These are phyloP conservation scores for Aphelidium insulamus DNA, from an alignment of 371 early-diverging fungal species.

Conservation along the genomic window DNA sequence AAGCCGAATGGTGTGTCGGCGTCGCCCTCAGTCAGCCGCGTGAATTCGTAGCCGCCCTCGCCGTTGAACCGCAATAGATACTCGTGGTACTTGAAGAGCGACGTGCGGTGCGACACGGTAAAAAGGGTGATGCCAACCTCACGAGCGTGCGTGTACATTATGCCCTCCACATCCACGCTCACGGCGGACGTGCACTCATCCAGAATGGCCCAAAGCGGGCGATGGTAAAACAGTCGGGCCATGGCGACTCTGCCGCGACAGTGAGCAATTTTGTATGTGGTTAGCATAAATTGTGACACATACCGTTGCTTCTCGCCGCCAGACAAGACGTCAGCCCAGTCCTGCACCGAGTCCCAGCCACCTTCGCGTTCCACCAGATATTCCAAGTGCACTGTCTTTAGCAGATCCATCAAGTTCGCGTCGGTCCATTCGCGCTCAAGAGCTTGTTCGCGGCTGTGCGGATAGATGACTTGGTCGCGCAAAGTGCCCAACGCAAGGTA, in stretches of 20 bases:
- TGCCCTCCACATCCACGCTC: constrained; percentile 54
- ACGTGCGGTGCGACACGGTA: constrained; percentile 58
- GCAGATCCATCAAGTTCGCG: constrained; percentile 28
- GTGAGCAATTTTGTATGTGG: neutral
- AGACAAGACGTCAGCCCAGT: constrained; percentile 46
- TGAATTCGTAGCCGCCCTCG: constrained; percentile 59
- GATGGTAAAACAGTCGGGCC: constrained; percentile 66
- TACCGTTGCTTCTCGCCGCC: constrained; percentile 5
- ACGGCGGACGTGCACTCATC: constrained; percentile 74
- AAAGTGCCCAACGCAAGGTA: constrained; percentile 76
- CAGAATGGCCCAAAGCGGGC: constrained; percentile 52
- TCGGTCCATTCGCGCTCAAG: constrained; percentile 25
- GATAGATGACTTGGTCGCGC: constrained; percentile 74
- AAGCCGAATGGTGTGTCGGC: no score
- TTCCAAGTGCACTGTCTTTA: constrained; percentile 44
- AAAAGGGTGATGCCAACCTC: constrained; percentile 56
- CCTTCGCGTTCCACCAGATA: constrained; percentile 55
- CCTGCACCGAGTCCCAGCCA: constrained; percentile 58
- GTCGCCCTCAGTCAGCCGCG: no score
- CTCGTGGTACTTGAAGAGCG: constrained; percentile 60
- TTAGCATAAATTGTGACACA: constrained; percentile 13
- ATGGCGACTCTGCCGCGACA: constrained; percentile 61
- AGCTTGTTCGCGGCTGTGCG: constrained; percentile 35
- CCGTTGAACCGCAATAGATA: constrained; percentile 57
- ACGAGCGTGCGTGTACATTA: constrained; percentile 63